Percentiles rank a stretch among this genome's conserved stretches.
Evolutionary conservation across 2,329 filamentous ascomycete species (phyloP).

Genomic region (Scleromitrula shiraiana): DNA sequence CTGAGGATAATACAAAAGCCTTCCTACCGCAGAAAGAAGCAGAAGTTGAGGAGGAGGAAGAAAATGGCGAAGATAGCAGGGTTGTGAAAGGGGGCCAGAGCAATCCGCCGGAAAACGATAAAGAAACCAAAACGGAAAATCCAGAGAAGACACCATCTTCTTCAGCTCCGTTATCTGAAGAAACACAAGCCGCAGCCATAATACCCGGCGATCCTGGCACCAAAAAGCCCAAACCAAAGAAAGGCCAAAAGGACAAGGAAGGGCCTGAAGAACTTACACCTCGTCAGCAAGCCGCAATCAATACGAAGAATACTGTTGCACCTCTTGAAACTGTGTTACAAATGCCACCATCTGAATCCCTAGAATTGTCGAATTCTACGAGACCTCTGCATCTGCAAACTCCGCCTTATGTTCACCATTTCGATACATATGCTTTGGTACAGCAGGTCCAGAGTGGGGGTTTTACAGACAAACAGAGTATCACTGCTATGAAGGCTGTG

Average conservation of each 20-base stretch:
- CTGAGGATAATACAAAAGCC: slow-evolving; percentile 16
- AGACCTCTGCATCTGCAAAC: slow-evolving; percentile 62
- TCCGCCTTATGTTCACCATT: slow-evolving; percentile 85
- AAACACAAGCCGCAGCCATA: slow-evolving; percentile 19
- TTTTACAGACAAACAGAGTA: slow-evolving; percentile 66
- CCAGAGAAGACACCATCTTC: slow-evolving; percentile 12
- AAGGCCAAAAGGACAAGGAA: neutral
- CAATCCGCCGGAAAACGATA: no score
- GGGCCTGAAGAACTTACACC: slow-evolving; percentile 8
- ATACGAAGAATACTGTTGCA: slow-evolving; percentile 28
- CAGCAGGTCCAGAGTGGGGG: slow-evolving; percentile 65
- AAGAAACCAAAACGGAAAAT: slow-evolving; percentile 1
- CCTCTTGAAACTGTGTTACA: slow-evolving; percentile 45
- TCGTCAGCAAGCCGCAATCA: slow-evolving; percentile 28
- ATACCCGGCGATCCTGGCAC: slow-evolving; percentile 22
- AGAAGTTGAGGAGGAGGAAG: slow-evolving; percentile 7
- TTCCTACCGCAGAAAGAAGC: slow-evolving; percentile 11
- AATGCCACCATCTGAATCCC: slow-evolving; percentile 37
- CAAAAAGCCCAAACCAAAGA: no score
- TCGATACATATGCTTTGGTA: slow-evolving; percentile 88
- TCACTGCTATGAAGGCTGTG: slow-evolving; percentile 88
- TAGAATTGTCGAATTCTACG: slow-evolving; percentile 31
- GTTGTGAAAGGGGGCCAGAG: slow-evolving; percentile 1
- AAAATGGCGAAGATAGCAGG: slow-evolving; percentile 8
- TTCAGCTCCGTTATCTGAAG: slow-evolving; percentile 21